phyloP scores from a whole-genome alignment of 2,329 filamentous ascomycete genomes.

The Aspergillus vadensis region DNA sequence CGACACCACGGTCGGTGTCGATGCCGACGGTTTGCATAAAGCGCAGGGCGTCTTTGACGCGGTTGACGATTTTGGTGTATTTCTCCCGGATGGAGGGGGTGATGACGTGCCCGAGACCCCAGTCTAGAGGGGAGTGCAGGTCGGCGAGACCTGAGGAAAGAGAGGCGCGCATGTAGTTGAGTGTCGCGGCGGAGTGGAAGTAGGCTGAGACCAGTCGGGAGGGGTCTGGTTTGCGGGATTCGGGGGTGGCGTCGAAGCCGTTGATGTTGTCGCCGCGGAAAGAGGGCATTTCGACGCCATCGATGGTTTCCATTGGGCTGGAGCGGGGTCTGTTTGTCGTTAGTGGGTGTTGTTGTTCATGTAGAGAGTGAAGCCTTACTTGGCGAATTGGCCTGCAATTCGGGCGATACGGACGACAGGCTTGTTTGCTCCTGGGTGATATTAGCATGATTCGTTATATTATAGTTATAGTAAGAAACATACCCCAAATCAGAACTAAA shows the following conservation, averaged over 20 bases:
- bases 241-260: constrained; percentile 66
- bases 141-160: constrained; percentile 88
- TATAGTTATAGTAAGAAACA: constrained; percentile 37
- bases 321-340: constrained; percentile 65
- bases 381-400: constrained; percentile 97
- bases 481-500: constrained; percentile 85
- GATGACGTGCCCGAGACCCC: constrained; percentile 88
- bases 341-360: neutral
- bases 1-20: constrained; percentile 77
- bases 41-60: constrained; percentile 85
- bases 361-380: constrained; percentile 46
- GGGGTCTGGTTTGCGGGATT: constrained; percentile 80
- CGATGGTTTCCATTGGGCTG: constrained; percentile 77
- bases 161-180: constrained; percentile 88
- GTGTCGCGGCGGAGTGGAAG: constrained; percentile 89
- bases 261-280: constrained; percentile 97
- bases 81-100: constrained; percentile 81
- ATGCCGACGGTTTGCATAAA: constrained; percentile 96
- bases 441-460: neutral
- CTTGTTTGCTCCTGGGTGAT: constrained; percentile 56
- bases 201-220: constrained; percentile 85
- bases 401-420: constrained; percentile 91
- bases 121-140: constrained; percentile 89
- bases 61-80: constrained; percentile 80
- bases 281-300: constrained; percentile 79